These are phyloP conservation scores for Aspergillus nanangensis DNA, from an alignment of 495 filamentous ascomycete species.

Conservation along the genomic window DNA sequence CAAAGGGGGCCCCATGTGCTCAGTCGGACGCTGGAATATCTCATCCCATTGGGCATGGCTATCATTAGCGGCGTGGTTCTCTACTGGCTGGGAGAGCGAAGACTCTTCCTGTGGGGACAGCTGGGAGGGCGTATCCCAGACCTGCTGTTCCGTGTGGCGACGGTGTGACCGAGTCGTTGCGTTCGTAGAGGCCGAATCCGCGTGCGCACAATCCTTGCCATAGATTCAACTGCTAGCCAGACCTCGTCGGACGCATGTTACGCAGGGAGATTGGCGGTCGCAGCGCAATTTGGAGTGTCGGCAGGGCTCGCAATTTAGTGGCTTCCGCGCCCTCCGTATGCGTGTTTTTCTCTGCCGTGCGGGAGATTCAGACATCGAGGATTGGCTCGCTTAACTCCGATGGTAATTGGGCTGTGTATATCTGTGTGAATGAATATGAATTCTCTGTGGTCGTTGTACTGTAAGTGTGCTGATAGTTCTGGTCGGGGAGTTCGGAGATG, in stretches of 20 bases:
- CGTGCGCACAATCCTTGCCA: neutral
- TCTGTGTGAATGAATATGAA: too few species aligned
- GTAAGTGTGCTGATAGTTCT: too few species aligned
- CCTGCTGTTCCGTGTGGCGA: neutral
- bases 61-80: neutral
- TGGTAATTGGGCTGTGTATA: too few species aligned
- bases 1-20: neutral
- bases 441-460: too few species aligned
- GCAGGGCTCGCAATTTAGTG: neutral
- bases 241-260: neutral
- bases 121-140: neutral
- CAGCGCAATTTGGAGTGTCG: constrained; percentile 1
- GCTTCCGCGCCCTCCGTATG: neutral
- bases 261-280: neutral
- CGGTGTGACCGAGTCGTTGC: neutral
- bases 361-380: too few species aligned
- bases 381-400: too few species aligned
- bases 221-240: neutral
- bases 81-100: too few species aligned
- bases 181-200: neutral
- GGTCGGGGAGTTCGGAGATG: too few species aligned
- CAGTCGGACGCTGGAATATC: neutral
- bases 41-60: neutral
- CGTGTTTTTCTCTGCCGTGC: too few species aligned
- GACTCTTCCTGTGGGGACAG: neutral